Percentiles rank a stretch among this genome's conserved stretches.
Evolutionary conservation across 352 stramenopile genomes (phyloP).

Genomic region (Phytophthora megakarya): DNA sequence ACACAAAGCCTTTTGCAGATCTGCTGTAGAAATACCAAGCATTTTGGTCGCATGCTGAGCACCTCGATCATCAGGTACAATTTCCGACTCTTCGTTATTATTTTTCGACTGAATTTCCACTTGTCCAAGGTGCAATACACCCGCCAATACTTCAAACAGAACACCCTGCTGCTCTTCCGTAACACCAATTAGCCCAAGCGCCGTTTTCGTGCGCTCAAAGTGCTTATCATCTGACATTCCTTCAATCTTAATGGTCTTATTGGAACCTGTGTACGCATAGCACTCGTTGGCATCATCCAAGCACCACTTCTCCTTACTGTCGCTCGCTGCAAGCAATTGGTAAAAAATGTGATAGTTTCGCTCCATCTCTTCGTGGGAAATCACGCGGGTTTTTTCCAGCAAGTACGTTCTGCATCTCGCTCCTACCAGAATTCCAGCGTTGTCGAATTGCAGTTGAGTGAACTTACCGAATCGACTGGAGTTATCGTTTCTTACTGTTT

Average conservation of each 20-base stretch:
- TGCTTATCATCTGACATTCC: slow-evolving; percentile 73
- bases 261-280: slow-evolving; percentile 73
- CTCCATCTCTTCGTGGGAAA: slow-evolving; percentile 68
- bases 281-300: slow-evolving; percentile 51
- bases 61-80: slow-evolving; percentile 43
- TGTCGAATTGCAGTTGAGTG: slow-evolving; percentile 95
- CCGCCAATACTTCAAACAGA: slow-evolving; percentile 83
- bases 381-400: slow-evolving; percentile 92
- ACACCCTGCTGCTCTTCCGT: slow-evolving; percentile 51
- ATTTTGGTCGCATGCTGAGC: slow-evolving; percentile 52
- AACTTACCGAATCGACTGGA: slow-evolving; percentile 97
- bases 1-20: slow-evolving; percentile 74
- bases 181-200: slow-evolving; percentile 71
- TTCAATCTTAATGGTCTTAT: slow-evolving; percentile 66
- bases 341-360: slow-evolving; percentile 90
- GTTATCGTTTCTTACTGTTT: slow-evolving; percentile 97
- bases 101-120: slow-evolving; percentile 88
- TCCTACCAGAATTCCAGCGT: slow-evolving; percentile 64
- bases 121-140: slow-evolving; percentile 97
- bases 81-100: slow-evolving; percentile 75
- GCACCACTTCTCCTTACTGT: slow-evolving; percentile 45
- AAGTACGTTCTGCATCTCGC: slow-evolving; percentile 90
- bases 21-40: slow-evolving; percentile 52
- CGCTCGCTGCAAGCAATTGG: slow-evolving; percentile 45
- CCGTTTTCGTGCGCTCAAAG: slow-evolving; percentile 70